phyloP scores from a whole-genome alignment of 371 early-diverging fungal species.

The Rhizopus stolonifer region DNA sequence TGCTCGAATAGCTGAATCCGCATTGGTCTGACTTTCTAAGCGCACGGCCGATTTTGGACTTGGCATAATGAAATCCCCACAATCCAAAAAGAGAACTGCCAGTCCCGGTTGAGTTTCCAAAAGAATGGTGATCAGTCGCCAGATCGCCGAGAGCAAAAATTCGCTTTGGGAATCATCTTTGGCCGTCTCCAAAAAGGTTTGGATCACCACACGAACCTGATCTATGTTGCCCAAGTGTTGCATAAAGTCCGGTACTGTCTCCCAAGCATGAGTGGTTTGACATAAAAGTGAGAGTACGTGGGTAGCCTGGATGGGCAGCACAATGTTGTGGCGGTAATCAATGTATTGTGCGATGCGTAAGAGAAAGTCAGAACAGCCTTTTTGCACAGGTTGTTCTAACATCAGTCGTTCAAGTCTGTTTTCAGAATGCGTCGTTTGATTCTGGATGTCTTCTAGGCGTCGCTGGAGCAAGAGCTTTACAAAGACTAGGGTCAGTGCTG shows the following conservation, averaged over 20 bases:
- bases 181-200: slow-evolving; percentile 34
- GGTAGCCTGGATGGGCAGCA: slow-evolving; percentile 34
- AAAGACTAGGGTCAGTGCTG: slow-evolving; percentile 36
- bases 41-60: slow-evolving; percentile 53
- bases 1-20: slow-evolving; percentile 42
- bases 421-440: slow-evolving; percentile 1
- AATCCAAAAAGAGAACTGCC: slow-evolving; percentile 46
- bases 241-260: slow-evolving; percentile 35
- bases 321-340: slow-evolving; percentile 30
- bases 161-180: slow-evolving; percentile 35
- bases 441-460: slow-evolving; percentile 24
- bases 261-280: slow-evolving; percentile 32
- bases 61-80: slow-evolving; percentile 51
- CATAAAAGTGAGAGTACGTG: slow-evolving; percentile 35
- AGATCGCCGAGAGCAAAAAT: slow-evolving; percentile 32
- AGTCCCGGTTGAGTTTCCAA: slow-evolving; percentile 47
- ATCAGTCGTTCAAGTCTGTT: slow-evolving; percentile 25
- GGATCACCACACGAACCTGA: slow-evolving; percentile 38
- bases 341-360: slow-evolving; percentile 37
- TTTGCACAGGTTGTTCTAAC: slow-evolving; percentile 19
- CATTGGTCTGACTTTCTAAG: slow-evolving; percentile 38
- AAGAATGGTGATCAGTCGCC: slow-evolving; percentile 41
- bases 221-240: slow-evolving; percentile 43
- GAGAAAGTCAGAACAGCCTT: slow-evolving; percentile 34
- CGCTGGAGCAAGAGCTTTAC: slow-evolving; percentile 35